Conservation (phyloP, 2,329 filamentous ascomycete genomes). For the Arthrobotrys sphaeroides region DNA sequence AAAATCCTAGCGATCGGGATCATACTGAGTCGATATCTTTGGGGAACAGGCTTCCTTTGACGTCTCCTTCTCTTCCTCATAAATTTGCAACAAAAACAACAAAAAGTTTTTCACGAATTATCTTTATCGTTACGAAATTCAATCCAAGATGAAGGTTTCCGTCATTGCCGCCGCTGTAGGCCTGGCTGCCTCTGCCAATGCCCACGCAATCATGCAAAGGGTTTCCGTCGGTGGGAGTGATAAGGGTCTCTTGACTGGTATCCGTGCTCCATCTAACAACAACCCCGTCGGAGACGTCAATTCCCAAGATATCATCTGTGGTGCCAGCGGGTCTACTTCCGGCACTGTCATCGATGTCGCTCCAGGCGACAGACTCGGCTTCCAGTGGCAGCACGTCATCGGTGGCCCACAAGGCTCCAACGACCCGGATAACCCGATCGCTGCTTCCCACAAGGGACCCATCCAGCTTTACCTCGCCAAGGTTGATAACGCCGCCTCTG, state of each 20-base stretch:
- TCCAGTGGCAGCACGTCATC: conserved; percentile 67
- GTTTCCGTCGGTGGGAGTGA: conserved; percentile 66
- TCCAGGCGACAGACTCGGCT: conserved; percentile 66
- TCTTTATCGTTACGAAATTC: neutral
- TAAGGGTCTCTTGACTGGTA: conserved; percentile 65
- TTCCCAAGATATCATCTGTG: conserved; percentile 64
- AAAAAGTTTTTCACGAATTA: neutral
- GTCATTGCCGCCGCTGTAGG: conserved; percentile 31
- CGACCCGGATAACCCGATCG: conserved; percentile 64
- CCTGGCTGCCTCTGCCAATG: conserved; percentile 46
- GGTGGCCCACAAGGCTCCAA: conserved; percentile 62
- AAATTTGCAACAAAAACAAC: conserved; percentile 48
- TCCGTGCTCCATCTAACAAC: conserved; percentile 66
- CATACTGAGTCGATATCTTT: conserved; percentile 23
- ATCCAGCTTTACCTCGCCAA: conserved; percentile 67
- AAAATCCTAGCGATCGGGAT: conserved; percentile 40
- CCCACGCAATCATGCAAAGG: conserved; percentile 55
- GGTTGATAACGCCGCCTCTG: conserved; percentile 64
- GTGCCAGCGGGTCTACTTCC: conserved; percentile 26
- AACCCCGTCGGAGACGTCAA: conserved; percentile 66
- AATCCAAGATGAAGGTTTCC: conserved; percentile 40
- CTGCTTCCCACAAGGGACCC: conserved; percentile 68
- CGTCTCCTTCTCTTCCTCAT: conserved; percentile 19
- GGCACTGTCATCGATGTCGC: conserved; percentile 60
- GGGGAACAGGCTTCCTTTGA: conserved; percentile 38